Percentiles rank a stretch among this genome's conserved stretches.
These are phyloP conservation scores for Antrodiella citrinella DNA, from an alignment of 768 basidiomycete species.

Conservation along the genomic window DNA sequence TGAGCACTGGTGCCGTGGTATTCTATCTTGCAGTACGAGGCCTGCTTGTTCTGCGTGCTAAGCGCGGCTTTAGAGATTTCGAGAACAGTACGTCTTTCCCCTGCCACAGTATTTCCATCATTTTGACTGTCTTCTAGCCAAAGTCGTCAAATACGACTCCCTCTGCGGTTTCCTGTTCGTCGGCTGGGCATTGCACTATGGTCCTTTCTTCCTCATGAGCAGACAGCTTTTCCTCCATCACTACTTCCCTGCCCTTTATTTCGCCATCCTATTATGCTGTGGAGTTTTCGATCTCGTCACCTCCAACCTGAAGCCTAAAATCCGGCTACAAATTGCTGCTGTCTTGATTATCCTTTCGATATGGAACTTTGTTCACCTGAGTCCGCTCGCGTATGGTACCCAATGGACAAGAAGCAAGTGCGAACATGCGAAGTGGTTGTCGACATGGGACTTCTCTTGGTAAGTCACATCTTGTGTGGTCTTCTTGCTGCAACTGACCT, in stretches of 20 bases:
- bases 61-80: slow-evolving; percentile 88
- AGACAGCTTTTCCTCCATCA: slow-evolving; percentile 98
- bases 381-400: slow-evolving; percentile 76
- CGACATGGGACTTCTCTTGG: slow-evolving; percentile 97
- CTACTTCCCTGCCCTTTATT: slow-evolving; percentile 96
- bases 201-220: slow-evolving; percentile 95
- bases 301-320: slow-evolving; percentile 62
- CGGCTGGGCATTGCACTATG: slow-evolving; percentile 90
- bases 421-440: slow-evolving; percentile 71
- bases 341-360: slow-evolving; percentile 65
- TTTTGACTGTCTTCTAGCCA: slow-evolving; percentile 40
- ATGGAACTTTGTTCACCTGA: slow-evolving; percentile 73
- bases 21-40: slow-evolving; percentile 64
- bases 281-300: slow-evolving; percentile 82
- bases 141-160: slow-evolving; percentile 85
- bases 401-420: slow-evolving; percentile 85
- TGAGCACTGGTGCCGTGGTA: slow-evolving; percentile 63
- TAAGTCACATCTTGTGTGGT: slow-evolving; percentile 4
- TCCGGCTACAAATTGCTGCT: slow-evolving; percentile 75
- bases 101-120: background rate
- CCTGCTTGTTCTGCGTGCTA: slow-evolving; percentile 77
- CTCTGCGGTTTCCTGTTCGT: slow-evolving; percentile 87
- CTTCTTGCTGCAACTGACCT: background rate
- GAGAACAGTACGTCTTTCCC: slow-evolving; percentile 63
- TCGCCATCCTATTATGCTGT: slow-evolving; percentile 73